phyloP scores from a whole-genome alignment of 441 rosid species.

The Raphanus hybrid region DNA sequence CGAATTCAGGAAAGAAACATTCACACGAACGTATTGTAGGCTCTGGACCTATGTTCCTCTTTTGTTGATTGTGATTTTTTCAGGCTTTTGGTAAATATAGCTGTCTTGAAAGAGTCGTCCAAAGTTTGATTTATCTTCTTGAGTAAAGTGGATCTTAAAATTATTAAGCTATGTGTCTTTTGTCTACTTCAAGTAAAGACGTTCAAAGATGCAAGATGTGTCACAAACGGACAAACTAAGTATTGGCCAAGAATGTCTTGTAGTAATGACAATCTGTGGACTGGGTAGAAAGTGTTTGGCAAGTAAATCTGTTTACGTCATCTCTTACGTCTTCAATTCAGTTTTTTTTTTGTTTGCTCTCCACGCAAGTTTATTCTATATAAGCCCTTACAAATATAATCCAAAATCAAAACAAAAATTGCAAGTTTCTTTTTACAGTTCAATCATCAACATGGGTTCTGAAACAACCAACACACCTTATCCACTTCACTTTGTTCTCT shows the following conservation, averaged over 20 bases:
- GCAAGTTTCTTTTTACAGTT: neutral
- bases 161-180: neutral
- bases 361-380: conserved; percentile 27
- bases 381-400: conserved; percentile 9
- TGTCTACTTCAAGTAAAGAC: conserved; percentile 1
- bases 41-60: conserved; percentile 17
- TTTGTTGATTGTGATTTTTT: conserved; percentile 35
- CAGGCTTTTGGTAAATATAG: conserved; percentile 16
- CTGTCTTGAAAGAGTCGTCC: conserved; percentile 1
- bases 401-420: conserved; percentile 24
- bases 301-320: conserved; percentile 36
- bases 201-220: conserved; percentile 1
- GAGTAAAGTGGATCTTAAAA: neutral
- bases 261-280: conserved; percentile 27
- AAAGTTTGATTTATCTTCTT: conserved; percentile 6
- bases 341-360: conserved; percentile 22
- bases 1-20: conserved; percentile 29
- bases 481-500: conserved; percentile 44
- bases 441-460: conserved; percentile 11
- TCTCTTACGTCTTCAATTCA: conserved; percentile 27
- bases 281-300: conserved; percentile 19
- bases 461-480: neutral
- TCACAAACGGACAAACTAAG: conserved; percentile 30
- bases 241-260: conserved; percentile 24
- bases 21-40: conserved; percentile 27